Evolutionary conservation across 208 protist genomes (phyloP).

Genomic region (Endotrypanum monterogeii): DNA sequence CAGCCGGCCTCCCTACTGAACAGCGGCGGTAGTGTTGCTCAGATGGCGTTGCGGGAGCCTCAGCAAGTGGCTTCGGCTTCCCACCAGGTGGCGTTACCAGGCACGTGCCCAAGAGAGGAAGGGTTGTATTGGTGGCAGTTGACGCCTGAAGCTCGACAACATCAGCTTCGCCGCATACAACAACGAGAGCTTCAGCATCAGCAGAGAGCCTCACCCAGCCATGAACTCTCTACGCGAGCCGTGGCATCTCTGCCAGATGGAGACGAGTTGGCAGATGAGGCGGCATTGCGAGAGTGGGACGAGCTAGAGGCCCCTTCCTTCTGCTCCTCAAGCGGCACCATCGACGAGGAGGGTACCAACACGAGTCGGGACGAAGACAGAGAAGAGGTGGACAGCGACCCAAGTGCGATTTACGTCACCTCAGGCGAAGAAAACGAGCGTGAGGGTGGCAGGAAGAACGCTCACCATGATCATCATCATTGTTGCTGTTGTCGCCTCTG

Average conservation of each 20-base stretch:
- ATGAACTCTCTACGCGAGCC: background rate
- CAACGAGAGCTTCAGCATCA: slow-evolving; percentile 25
- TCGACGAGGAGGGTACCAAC: background rate
- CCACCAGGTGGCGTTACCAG: background rate
- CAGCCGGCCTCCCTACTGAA: background rate
- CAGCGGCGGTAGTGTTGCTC: background rate
- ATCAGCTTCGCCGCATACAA: slow-evolving; percentile 44
- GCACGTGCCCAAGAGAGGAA: slow-evolving; percentile 6
- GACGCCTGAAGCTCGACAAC: slow-evolving; percentile 49
- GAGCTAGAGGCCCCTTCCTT: slow-evolving; percentile 30
- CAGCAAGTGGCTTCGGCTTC: background rate
- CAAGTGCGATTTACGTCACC: background rate
- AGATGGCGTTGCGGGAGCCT: background rate
- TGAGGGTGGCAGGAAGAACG: slow-evolving; percentile 1
- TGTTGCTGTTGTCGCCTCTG: background rate
- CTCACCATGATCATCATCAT: background rate
- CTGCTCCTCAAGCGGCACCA: slow-evolving; percentile 6
- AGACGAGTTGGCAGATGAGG: slow-evolving; percentile 31
- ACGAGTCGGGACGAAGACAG: background rate
- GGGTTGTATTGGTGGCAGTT: slow-evolving; percentile 75
- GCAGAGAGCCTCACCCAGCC: background rate
- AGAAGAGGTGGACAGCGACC: background rate
- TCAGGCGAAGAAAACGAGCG: background rate
- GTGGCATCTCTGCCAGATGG: slow-evolving; percentile 9
- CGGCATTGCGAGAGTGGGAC: slow-evolving; percentile 33